Evolutionary conservation across 225 moss, liverwort and hornwort species (phyloP).

Genomic region (Anthoceros angustus): DNA sequence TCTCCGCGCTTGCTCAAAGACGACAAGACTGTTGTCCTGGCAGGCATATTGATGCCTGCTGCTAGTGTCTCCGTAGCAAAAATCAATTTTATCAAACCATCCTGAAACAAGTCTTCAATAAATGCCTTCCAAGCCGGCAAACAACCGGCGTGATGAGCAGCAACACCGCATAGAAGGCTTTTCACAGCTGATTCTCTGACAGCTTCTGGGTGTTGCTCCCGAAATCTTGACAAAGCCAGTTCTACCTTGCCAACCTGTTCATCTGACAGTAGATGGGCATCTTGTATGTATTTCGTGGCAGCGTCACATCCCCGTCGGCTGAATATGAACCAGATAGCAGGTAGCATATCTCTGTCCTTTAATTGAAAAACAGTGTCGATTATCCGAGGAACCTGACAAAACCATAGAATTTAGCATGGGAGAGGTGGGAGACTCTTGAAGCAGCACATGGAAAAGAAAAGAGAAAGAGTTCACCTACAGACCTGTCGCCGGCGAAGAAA

Average conservation of each 20-base stretch:
- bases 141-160: constrained; percentile 97
- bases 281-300: constrained; percentile 54
- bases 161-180: constrained; percentile 61
- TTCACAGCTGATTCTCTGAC: constrained; percentile 64
- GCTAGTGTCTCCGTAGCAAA: constrained; percentile 98
- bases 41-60: constrained; percentile 98
- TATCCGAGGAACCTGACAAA: constrained; percentile 62
- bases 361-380: constrained; percentile 70
- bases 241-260: constrained; percentile 46
- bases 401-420: background rate
- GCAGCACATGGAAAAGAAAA: background rate
- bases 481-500: constrained; percentile 67
- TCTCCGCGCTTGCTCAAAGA: constrained; percentile 93
- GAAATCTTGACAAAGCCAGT: constrained; percentile 40
- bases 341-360: constrained; percentile 65
- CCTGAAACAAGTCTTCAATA: constrained; percentile 88
- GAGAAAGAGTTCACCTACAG: background rate
- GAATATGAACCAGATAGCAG: constrained; percentile 98
- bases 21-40: constrained; percentile 81
- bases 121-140: constrained; percentile 95
- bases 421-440: background rate
- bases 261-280: constrained; percentile 19
- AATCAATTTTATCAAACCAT: constrained; percentile 77
- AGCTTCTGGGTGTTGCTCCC: constrained; percentile 62
- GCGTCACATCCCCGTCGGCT: constrained; percentile 88